Evolutionary conservation across 352 stramenopile genomes (phyloP), one percentile per base, ranked within the genome.

Genomic region (Phytopythium boreale): DNA sequence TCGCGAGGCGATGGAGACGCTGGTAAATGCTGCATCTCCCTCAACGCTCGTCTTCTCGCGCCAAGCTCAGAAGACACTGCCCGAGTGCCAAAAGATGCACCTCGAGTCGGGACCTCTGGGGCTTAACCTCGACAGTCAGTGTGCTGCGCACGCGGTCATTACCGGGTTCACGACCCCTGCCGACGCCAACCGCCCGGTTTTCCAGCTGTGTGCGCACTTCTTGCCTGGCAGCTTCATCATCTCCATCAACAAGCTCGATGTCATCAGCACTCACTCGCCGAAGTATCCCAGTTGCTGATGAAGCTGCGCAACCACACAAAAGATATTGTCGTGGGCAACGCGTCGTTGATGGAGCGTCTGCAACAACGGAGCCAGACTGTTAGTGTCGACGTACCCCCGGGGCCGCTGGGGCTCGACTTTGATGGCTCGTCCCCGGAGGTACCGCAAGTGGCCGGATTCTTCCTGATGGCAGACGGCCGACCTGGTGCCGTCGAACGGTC

Each of bases 161-260:
- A 71, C 74, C 15, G 74, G 74, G 0, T 88, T 88, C 47, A 84
- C 75, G 11, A 77, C 66, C 10, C 22, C 62, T 7, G 67, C 62
- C 19, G 77, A 86, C 41, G 71, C 73, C 7, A 63, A 74, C 17
- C 77, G 76, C 1, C 59, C 68, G 20, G 69, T 69, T 15, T 90
- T 84, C 58, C 66, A 69, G 14, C 31, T 41, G 14, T 82, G 76
- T 39, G 62, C 46, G 4, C 34, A 68, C 34, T 84, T 83, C 55
- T 57, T 87, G 22, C 75, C 77, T 8, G 74, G 71, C 9, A 86
- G 77, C 57, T 78, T 65, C 58, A 83, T 96, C 57, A 62, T 89
- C 46, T 64, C 68, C 15, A 82, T 97, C 46, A 92, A 94, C 50
- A 73, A 77, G 6, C 62, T 90, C 37, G 69, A 83, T 4, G 81